phyloP scores from a whole-genome alignment of 345 rosid species.

The Salix exigua region DNA sequence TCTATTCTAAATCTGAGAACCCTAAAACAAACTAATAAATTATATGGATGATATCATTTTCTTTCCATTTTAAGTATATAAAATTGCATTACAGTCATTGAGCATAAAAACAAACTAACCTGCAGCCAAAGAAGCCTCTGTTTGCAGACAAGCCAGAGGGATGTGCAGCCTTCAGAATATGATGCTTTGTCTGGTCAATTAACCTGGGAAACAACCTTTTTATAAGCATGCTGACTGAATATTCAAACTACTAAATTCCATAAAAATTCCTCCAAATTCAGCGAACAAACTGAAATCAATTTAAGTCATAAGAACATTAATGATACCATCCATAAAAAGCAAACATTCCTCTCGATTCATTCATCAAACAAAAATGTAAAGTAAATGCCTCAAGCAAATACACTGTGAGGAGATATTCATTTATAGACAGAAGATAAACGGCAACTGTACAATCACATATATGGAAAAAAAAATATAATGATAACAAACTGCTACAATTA shows the following conservation, averaged over 20 bases:
- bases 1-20: too few relatives aligned
- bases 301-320: neutral
- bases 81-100: neutral
- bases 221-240: neutral
- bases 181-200: slow-evolving; percentile 81
- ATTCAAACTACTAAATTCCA: neutral
- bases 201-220: slow-evolving; percentile 45
- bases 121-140: slow-evolving; percentile 95
- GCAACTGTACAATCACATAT: too few relatives aligned
- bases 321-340: neutral
- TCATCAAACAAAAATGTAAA: too few relatives aligned
- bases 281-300: neutral
- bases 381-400: too few relatives aligned
- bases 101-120: slow-evolving; percentile 42
- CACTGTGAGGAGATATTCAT: too few relatives aligned
- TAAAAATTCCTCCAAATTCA: neutral
- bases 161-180: slow-evolving; percentile 93
- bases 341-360: too few relatives aligned
- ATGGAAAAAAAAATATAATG: too few relatives aligned
- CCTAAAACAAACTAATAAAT: too few relatives aligned
- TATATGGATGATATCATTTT: neutral
- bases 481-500: too few relatives aligned
- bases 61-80: neutral
- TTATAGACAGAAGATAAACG: too few relatives aligned
- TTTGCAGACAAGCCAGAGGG: slow-evolving; percentile 98